These are phyloP conservation scores for Recurvomyces mirabilis DNA, from an alignment of 495 filamentous ascomycete species.

Conservation along the genomic window DNA sequence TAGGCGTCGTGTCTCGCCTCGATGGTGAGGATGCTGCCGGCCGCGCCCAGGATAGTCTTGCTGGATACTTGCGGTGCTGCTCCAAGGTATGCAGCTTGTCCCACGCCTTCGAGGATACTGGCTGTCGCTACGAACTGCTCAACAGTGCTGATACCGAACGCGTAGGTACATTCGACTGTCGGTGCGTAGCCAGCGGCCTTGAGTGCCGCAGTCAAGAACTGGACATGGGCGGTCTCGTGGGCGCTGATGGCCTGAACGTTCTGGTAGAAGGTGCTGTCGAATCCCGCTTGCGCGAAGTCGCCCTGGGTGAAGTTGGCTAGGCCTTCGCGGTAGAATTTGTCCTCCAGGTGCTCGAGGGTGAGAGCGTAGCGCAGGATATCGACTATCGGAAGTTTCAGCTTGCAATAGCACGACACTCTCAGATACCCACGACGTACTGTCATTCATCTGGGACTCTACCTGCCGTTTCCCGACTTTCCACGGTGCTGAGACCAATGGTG, in stretches of 20 bases:
- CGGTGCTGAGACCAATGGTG: no score
- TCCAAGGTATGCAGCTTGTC: slow-evolving; percentile 42
- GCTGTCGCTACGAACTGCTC: slow-evolving; percentile 41
- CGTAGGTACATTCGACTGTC: slow-evolving; percentile 45
- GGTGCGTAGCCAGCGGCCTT: slow-evolving; percentile 36
- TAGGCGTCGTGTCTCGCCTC: slow-evolving; percentile 52
- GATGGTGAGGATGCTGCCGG: slow-evolving; percentile 50
- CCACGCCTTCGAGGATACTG: slow-evolving; percentile 41
- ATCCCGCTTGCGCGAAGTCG: slow-evolving; percentile 43
- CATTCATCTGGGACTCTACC: slow-evolving; percentile 14
- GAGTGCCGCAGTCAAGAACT: slow-evolving; percentile 43
- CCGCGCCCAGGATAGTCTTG: slow-evolving; percentile 45
- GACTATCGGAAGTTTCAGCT: no score
- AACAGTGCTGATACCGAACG: slow-evolving; percentile 43
- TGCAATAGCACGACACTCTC: no score
- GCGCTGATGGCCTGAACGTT: slow-evolving; percentile 41
- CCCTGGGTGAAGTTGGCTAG: slow-evolving; percentile 43
- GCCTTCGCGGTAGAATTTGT: slow-evolving; percentile 40
- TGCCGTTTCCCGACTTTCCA: slow-evolving; percentile 7
- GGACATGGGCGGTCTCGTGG: slow-evolving; percentile 48
- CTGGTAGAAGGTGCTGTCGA: slow-evolving; percentile 38
- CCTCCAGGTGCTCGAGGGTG: slow-evolving; percentile 38
- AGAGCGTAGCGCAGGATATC: slow-evolving; percentile 30
- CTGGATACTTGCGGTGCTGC: slow-evolving; percentile 47
- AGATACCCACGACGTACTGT: slow-evolving; percentile 3